phyloP scores from a whole-genome alignment of 225 moss, liverwort and hornwort genomes.

The Lunularia cruciata region DNA sequence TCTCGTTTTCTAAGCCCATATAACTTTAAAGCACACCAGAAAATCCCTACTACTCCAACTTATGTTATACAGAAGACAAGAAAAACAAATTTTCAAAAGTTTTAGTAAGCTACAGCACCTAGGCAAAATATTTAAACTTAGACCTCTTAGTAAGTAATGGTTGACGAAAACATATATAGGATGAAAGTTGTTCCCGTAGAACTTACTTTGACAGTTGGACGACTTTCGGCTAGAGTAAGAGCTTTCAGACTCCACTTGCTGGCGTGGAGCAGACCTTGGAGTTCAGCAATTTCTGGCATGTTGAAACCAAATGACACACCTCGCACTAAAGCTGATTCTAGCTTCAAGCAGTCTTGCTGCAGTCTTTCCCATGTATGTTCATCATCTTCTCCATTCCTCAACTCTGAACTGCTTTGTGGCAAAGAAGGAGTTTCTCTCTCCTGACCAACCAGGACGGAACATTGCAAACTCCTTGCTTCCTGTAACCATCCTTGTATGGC shows the following conservation, averaged over 20 bases:
- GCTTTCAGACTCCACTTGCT: slow-evolving; percentile 63
- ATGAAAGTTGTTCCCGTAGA: no score
- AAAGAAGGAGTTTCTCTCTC: slow-evolving; percentile 4
- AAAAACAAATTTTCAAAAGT: no score
- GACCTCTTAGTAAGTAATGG: no score
- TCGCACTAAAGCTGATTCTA: slow-evolving; percentile 48
- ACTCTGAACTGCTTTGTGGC: slow-evolving; percentile 9
- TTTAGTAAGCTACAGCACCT: no score
- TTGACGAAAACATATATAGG: no score
- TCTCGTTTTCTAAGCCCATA: no score
- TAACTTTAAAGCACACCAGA: no score
- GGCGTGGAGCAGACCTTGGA: slow-evolving; percentile 47
- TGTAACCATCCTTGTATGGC: slow-evolving; percentile 37
- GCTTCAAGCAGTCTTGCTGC: slow-evolving; percentile 45
- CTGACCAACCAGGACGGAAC: slow-evolving; percentile 30
- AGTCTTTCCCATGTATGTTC: slow-evolving; percentile 26
- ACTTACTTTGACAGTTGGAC: slow-evolving; percentile 63
- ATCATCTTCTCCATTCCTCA: background rate
- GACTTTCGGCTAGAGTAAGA: slow-evolving; percentile 34
- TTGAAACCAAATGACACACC: slow-evolving; percentile 60
- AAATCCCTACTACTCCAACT: no score
- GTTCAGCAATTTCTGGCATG: slow-evolving; percentile 60
- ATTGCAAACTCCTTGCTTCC: slow-evolving; percentile 21
- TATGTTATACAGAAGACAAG: no score
- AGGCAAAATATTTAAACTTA: no score